A percentile compares a stretch with the other conserved stretches of the same genome.
Evolutionary conservation across 768 basidiomycete species (phyloP).

Genomic region (Psilocybe subaeruginosa): DNA sequence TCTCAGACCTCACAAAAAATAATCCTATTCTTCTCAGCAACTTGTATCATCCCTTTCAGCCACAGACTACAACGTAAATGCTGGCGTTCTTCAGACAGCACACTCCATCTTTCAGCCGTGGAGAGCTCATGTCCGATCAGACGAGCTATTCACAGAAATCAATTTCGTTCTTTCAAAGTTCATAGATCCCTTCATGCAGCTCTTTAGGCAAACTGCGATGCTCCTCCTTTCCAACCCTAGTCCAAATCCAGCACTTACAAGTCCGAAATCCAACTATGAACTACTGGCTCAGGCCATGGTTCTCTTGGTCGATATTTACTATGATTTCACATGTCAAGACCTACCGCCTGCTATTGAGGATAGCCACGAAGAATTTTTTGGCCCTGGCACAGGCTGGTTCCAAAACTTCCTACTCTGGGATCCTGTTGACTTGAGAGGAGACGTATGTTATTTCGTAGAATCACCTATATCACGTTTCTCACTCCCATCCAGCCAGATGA

Average conservation of each 20-base stretch:
- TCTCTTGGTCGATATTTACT: conserved; percentile 83
- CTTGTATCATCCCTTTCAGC: conserved; percentile 81
- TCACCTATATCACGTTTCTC: conserved; percentile 2
- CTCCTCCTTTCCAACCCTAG: conserved; percentile 49
- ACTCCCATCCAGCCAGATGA: conserved; percentile 67
- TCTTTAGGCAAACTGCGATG: conserved; percentile 72
- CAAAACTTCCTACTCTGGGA: conserved; percentile 85
- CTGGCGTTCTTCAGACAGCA: conserved; percentile 90
- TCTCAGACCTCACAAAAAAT: background rate
- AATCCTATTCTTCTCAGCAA: conserved; percentile 57
- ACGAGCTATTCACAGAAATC: conserved; percentile 87
- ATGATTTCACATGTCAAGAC: conserved; percentile 95
- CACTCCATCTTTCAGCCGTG: conserved; percentile 96
- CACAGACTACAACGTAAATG: conserved; percentile 82
- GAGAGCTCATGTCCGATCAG: conserved; percentile 88
- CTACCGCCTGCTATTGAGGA: conserved; percentile 95
- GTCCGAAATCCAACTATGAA: conserved; percentile 42
- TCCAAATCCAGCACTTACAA: conserved; percentile 35
- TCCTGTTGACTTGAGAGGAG: conserved; percentile 63
- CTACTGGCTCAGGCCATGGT: conserved; percentile 75
- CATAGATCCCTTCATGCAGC: conserved; percentile 78
- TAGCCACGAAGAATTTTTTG: conserved; percentile 81
- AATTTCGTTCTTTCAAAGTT: conserved; percentile 88
- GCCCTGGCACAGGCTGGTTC: conserved; percentile 67
- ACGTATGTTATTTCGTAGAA: conserved; percentile 50